Conservation (phyloP, 768 basidiomycete genomes). For the Hysterangium stoloniferum region DNA sequence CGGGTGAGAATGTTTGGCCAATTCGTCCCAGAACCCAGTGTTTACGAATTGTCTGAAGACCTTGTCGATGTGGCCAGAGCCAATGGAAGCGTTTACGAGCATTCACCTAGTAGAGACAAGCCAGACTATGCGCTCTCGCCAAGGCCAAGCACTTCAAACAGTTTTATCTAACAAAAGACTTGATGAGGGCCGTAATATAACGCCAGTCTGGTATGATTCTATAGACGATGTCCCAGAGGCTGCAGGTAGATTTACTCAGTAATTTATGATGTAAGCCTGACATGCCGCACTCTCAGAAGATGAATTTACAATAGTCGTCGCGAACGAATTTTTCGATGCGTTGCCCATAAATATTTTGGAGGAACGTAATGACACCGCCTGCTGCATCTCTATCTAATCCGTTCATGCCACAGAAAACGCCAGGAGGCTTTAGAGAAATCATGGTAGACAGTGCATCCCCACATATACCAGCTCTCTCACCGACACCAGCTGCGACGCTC, state of each 20-base stretch:
- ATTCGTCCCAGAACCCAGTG: not conserved
- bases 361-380: slow-evolving; percentile 33
- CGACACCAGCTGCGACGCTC: slow-evolving; percentile 6
- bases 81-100: slow-evolving; percentile 34
- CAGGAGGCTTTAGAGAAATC: slow-evolving; percentile 81
- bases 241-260: slow-evolving; percentile 19
- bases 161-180: too few species aligned
- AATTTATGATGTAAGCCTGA: slow-evolving; percentile 2
- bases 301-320: slow-evolving; percentile 76
- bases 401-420: slow-evolving; percentile 48
- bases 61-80: slow-evolving; percentile 32
- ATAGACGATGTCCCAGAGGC: slow-evolving; percentile 56
- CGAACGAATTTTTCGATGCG: slow-evolving; percentile 98
- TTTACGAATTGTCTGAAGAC: slow-evolving; percentile 12
- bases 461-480: slow-evolving; percentile 12
- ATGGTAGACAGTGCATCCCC: slow-evolving; percentile 44
- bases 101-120: slow-evolving; percentile 80
- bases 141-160: slow-evolving; percentile 41
- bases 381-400: not conserved
- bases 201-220: slow-evolving; percentile 63
- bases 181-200: not conserved
- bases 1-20: slow-evolving; percentile 44
- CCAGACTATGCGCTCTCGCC: slow-evolving; percentile 52
- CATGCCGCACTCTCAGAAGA: slow-evolving; percentile 18
- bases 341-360: slow-evolving; percentile 87